Evolutionary conservation across 345 rosid genomes (phyloP).

Genomic region (Euphorbia tirucalli): DNA sequence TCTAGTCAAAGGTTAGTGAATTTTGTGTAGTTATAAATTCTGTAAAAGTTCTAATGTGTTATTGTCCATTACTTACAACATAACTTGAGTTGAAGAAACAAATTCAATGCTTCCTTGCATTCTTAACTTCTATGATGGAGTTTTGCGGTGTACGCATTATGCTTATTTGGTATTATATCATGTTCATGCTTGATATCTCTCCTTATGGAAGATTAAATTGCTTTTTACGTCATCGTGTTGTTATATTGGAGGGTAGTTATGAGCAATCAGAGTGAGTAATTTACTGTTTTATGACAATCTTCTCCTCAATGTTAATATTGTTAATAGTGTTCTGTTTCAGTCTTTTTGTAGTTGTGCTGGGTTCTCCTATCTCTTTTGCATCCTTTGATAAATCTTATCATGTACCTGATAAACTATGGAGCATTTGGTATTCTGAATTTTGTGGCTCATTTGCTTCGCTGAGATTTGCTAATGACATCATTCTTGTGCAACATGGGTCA

Average conservation of each 20-base stretch:
- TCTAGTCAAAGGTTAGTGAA: slow-evolving; percentile 66
- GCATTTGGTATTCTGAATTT: background rate
- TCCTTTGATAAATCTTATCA: background rate
- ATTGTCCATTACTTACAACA: background rate
- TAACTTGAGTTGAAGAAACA: too few relatives aligned
- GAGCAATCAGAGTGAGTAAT: background rate
- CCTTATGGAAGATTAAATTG: slow-evolving; percentile 1
- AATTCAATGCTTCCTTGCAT: too few relatives aligned
- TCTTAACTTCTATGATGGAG: too few relatives aligned
- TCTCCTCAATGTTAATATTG: background rate
- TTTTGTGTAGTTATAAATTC: background rate
- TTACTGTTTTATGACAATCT: background rate
- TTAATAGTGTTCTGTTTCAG: background rate
- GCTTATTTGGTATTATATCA: background rate
- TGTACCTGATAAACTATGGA: background rate
- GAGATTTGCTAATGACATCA: background rate
- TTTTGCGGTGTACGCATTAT: slow-evolving; percentile 1
- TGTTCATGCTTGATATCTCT: background rate
- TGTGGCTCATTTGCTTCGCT: background rate
- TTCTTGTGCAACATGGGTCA: background rate
- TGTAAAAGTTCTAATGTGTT: background rate
- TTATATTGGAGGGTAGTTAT: background rate
- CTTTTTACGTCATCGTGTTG: background rate
- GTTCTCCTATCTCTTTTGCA: background rate
- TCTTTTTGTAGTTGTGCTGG: background rate